These are phyloP conservation scores for Lactifluus volemus DNA, from an alignment of 768 basidiomycete genomes.

Conservation along the genomic window DNA sequence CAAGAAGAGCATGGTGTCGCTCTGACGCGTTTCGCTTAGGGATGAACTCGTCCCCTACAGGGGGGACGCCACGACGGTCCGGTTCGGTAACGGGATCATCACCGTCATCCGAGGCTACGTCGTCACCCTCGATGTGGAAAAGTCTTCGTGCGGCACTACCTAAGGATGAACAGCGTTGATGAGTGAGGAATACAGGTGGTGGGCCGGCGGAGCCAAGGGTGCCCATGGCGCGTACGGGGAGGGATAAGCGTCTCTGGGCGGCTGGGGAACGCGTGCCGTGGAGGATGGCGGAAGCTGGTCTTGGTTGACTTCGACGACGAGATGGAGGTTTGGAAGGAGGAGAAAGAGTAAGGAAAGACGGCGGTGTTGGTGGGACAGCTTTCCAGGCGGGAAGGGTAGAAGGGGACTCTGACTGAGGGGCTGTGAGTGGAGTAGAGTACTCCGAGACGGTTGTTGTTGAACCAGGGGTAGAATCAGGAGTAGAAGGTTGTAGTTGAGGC, in stretches of 20 bases:
- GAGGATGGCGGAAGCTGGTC: conserved; percentile 10
- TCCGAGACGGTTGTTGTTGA: conserved; percentile 3
- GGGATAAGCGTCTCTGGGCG: conserved; percentile 9
- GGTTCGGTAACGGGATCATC: conserved; percentile 19
- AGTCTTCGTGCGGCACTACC: conserved; percentile 15
- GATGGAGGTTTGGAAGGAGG: conserved; percentile 5
- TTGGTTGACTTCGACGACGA: conserved; percentile 14
- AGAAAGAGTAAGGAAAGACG: conserved; percentile 5
- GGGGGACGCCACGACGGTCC: not conserved
- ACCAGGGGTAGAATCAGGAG: not conserved
- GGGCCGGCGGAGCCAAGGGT: not conserved
- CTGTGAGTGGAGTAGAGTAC: conserved; percentile 7
- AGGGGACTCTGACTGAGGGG: not conserved
- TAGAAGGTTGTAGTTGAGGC: conserved; percentile 3
- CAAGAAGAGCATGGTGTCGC: conserved; percentile 67
- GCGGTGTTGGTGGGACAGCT: conserved; percentile 19
- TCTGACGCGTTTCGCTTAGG: conserved; percentile 15
- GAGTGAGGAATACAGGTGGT: conserved; percentile 4
- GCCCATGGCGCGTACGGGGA: conserved; percentile 7
- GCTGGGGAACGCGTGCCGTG: not conserved
- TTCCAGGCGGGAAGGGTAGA: conserved; percentile 14
- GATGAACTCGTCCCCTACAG: not conserved
- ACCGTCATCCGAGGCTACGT: conserved; percentile 26
- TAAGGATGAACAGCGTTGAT: conserved; percentile 9
- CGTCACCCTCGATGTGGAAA: conserved; percentile 29